Evolutionary conservation across 345 rosid species (phyloP).

Genomic region (Boechera stricta): DNA sequence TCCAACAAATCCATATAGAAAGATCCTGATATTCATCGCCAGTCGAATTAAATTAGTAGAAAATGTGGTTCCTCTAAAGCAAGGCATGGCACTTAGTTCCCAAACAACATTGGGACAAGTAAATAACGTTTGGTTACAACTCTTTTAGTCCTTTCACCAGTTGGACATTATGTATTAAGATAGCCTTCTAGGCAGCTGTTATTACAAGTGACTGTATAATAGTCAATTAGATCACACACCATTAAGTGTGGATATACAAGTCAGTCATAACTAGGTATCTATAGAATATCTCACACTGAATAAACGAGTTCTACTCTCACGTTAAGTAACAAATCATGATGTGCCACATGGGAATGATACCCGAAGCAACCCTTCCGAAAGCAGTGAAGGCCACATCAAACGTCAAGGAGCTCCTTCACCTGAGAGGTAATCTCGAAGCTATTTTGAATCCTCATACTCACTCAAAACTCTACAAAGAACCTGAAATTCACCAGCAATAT

Average conservation of each 20-base stretch:
- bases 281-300: too few species aligned
- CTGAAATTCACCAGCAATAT: too few species aligned
- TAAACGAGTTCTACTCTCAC: too few species aligned
- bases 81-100: neutral
- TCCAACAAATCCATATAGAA: neutral
- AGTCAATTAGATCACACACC: neutral
- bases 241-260: neutral
- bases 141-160: neutral
- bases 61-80: constrained; percentile 1
- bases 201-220: neutral
- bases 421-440: too few species aligned
- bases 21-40: neutral
- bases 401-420: too few species aligned
- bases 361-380: too few species aligned
- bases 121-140: neutral
- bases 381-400: too few species aligned
- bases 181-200: neutral
- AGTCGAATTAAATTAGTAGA: neutral
- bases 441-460: too few species aligned
- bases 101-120: neutral
- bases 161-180: neutral
- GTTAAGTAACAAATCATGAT: too few species aligned
- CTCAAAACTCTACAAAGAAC: too few species aligned
- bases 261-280: neutral
- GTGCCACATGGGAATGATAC: too few species aligned